These are phyloP conservation scores for Colletotrichum scovillei DNA, from an alignment of 2,329 filamentous ascomycete genomes.

Conservation along the genomic window DNA sequence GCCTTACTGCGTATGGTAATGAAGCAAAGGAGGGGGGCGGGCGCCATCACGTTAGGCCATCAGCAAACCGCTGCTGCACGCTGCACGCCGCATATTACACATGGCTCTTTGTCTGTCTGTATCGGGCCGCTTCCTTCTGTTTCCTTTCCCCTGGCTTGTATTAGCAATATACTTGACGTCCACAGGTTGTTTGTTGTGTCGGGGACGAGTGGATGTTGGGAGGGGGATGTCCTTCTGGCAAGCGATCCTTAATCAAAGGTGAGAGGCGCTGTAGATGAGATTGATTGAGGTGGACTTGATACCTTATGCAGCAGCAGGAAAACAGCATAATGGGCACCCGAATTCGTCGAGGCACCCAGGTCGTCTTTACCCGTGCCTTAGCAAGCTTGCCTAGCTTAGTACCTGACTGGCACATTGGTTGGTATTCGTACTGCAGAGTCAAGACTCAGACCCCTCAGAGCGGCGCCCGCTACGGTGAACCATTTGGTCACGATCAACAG, in stretches of 20 bases:
- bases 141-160: not conserved
- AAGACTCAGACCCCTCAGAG: not conserved
- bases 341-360: not conserved
- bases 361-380: not conserved
- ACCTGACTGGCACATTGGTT: too few species aligned
- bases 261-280: not conserved
- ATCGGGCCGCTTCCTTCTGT: not conserved
- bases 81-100: not conserved
- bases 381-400: too few species aligned
- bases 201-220: not conserved
- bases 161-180: conserved; percentile 5
- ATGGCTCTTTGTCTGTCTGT: not conserved
- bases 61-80: not conserved
- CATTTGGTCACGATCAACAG: not conserved
- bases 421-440: not conserved
- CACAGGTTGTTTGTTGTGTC: not conserved
- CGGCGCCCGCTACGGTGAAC: conserved; percentile 1
- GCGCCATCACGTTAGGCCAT: not conserved
- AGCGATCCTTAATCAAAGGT: not conserved
- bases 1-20: not conserved
- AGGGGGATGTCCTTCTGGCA: not conserved
- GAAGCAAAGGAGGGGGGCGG: not conserved
- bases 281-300: conserved; percentile 3
- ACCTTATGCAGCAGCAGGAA: not conserved
- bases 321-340: not conserved